Percentiles rank a stretch among this genome's conserved stretches.
Conservation (phyloP, 768 basidiomycete species). For the Imleria badia region DNA sequence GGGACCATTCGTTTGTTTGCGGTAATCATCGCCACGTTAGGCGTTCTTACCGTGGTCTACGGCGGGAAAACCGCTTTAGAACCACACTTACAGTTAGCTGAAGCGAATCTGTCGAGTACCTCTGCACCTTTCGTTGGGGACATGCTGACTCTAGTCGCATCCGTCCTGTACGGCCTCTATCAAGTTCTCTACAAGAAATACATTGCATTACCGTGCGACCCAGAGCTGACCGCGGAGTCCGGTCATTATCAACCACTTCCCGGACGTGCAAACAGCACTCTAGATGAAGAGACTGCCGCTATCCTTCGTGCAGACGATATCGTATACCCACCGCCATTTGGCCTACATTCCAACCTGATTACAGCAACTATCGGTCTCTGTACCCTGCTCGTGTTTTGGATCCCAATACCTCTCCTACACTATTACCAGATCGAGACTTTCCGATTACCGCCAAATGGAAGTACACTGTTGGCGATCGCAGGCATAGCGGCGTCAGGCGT, state of each 20-base stretch:
- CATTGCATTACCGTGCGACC: conserved; percentile 66
- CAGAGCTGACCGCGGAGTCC: conserved; percentile 44
- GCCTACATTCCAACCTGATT: conserved; percentile 79
- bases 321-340: conserved; percentile 70
- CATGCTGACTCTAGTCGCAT: conserved; percentile 67
- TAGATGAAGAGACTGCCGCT: conserved; percentile 21
- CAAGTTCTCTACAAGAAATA: conserved; percentile 86
- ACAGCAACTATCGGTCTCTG: conserved; percentile 78
- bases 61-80: conserved; percentile 51
- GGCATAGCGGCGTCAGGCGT: conserved; percentile 74
- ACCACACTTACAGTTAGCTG: conserved; percentile 16
- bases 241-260: conserved; percentile 46
- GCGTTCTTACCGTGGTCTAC: conserved; percentile 80
- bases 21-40: conserved; percentile 77
- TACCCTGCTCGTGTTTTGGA: conserved; percentile 75
- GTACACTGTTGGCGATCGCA: conserved; percentile 50
- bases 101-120: conserved; percentile 19
- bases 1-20: conserved; percentile 62
- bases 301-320: conserved; percentile 30
- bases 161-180: conserved; percentile 71
- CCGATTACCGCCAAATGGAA: conserved; percentile 52
- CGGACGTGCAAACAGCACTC: conserved; percentile 33
- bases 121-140: conserved; percentile 69
- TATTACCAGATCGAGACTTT: conserved; percentile 65
- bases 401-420: conserved; percentile 75